Evolutionary conservation across 1,139 yeast species (phyloP).

Genomic region (Yamadazyma epiphylla): DNA sequence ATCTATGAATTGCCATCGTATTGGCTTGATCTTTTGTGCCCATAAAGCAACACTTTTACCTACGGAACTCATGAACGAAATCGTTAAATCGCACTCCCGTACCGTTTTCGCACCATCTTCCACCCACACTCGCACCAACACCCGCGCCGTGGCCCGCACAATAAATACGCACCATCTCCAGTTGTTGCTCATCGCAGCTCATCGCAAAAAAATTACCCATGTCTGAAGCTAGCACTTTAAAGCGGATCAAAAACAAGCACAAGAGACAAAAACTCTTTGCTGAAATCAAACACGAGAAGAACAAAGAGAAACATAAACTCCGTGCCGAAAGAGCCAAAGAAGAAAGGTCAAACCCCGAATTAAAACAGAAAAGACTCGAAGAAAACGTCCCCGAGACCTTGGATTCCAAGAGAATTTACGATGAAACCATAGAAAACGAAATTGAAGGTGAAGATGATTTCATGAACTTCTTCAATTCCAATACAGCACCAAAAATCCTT

Average conservation of each 20-base stretch:
- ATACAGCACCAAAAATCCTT: conserved; percentile 70
- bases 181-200: neutral
- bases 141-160: too few relatives aligned
- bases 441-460: conserved; percentile 86
- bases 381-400: conserved; percentile 84
- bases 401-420: conserved; percentile 83
- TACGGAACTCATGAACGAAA: too few relatives aligned
- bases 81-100: too few relatives aligned
- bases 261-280: conserved; percentile 78
- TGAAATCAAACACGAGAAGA: conserved; percentile 67
- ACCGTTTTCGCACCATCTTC: too few relatives aligned
- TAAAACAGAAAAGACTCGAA: conserved; percentile 74
- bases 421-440: conserved; percentile 73
- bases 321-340: conserved; percentile 79
- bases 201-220: conserved; percentile 3
- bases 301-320: conserved; percentile 71
- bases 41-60: too few relatives aligned
- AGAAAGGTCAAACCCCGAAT: conserved; percentile 76
- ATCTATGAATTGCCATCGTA: conserved; percentile 13
- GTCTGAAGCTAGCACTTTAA: conserved; percentile 25
- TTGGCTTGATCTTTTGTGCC: conserved; percentile 6
- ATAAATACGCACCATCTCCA: too few relatives aligned
- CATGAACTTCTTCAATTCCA: conserved; percentile 57
- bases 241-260: conserved; percentile 65
- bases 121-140: too few relatives aligned